Base-by-base conservation (phyloP, 1,139 yeast genomes). In the Blastobotrys niveus region DNA sequence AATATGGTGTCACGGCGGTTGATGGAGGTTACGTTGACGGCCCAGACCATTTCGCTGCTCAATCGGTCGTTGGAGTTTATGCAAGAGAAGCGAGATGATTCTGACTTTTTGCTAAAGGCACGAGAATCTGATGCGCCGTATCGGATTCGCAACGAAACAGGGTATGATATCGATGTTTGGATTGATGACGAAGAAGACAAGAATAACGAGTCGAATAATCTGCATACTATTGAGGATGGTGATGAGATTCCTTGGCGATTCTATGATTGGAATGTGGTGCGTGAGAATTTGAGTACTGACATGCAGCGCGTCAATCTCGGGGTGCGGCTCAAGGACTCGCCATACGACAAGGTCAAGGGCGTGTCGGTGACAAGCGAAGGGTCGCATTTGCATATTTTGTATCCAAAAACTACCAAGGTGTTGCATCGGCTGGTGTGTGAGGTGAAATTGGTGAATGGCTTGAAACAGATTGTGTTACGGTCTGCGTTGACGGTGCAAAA, bases 101-200 rank as follows among this genome's bases (percentile, higher is more conserved):
- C 71, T 26, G 68, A 72, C 20, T 55, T 64, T 22, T 68, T 71
- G 36, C 65, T 77, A 36, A 78, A 76, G 48, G 78, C 87, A 4
- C 73, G 96, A 46, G 96, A 87, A 20, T 79, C 80, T 21, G 86
- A 82, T 45, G 81, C 85, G 40, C 97, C 98, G 0, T 93, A 88
- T 60, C 68, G 76, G 19, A 78, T 93, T 39, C 62, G 75, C 38
- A 93, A 93, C 60, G 88, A 88, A 58, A 89, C 98, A 0, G 98
- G 97, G 0, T 75, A 74, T 52, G 80, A 81, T 45, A 50, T 91
- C 25, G 79, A 80, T 45, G 77, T 91, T 1, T 89, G 96, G 96
- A 72, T 77, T 17, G 82, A 82, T 40, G 54, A 45, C 12, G 32
- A 18, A 5, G 45, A 38, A 14, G 39, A 37, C n/a, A 18, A 24